A percentile compares a stretch with the other conserved stretches of the same genome.
These are phyloP conservation scores for Solanum hybrid DNA, from an alignment of 305 asterid species.

Conservation along the genomic window DNA sequence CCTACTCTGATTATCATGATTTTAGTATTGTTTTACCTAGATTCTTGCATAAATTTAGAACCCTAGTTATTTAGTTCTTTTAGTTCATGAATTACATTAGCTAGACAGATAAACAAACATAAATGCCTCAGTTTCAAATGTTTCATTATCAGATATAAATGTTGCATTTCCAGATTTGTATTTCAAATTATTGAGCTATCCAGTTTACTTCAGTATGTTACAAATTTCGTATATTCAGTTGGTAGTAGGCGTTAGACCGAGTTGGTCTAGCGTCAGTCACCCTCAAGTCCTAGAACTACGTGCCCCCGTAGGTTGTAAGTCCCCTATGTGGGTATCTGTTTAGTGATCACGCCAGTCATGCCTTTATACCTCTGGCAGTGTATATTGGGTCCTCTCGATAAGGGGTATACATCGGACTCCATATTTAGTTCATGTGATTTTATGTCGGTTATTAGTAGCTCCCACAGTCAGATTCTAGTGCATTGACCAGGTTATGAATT, in stretches of 20 bases:
- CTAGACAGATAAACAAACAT: neutral
- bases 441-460: no score
- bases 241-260: neutral
- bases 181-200: neutral
- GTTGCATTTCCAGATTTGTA: neutral
- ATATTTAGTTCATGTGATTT: no score
- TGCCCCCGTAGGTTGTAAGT: neutral
- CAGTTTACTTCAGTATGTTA: neutral
- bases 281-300: neutral
- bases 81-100: neutral
- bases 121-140: neutral
- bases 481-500: no score
- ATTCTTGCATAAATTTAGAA: neutral
- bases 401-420: no score
- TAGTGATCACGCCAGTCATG: no score
- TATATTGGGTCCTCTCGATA: no score
- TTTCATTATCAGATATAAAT: neutral
- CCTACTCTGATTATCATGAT: neutral
- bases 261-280: neutral
- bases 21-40: neutral
- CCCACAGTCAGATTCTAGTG: no score
- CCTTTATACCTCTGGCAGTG: no score
- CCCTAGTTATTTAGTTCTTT: neutral
- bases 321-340: no score
- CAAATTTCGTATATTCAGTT: neutral